Evolutionary conservation across 1,139 yeast species (phyloP).

Genomic region (Zygosaccharomyces sapae): DNA sequence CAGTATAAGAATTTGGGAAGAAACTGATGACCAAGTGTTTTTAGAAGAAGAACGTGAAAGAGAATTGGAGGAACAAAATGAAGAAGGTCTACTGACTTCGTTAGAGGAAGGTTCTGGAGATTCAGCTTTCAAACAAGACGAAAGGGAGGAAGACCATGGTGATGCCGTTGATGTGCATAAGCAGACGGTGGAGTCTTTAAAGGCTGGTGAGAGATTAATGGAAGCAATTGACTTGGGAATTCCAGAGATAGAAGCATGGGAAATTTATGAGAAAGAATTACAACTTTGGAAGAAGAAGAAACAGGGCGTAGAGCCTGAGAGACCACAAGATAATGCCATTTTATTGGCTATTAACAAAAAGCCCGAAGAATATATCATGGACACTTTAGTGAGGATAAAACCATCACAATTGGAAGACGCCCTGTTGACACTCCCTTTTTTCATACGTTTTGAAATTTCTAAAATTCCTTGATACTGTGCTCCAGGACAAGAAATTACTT

Average conservation of each 20-base stretch:
- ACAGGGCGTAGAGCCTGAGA: constrained; percentile 45
- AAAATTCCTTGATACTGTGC: constrained; percentile 72
- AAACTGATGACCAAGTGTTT: constrained; percentile 89
- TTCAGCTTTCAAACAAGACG: constrained; percentile 38
- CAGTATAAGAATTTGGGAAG: constrained; percentile 85
- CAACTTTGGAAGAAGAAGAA: constrained; percentile 41
- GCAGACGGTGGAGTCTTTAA: constrained; percentile 86
- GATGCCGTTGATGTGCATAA: constrained; percentile 66
- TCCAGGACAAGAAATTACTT: constrained; percentile 45
- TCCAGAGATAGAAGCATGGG: constrained; percentile 61
- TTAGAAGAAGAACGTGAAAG: constrained; percentile 94
- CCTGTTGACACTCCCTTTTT: constrained; percentile 79
- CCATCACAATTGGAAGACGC: constrained; percentile 92
- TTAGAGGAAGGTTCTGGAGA: constrained; percentile 59
- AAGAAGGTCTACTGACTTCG: constrained; percentile 64
- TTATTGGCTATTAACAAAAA: constrained; percentile 63
- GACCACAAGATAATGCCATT: constrained; percentile 66
- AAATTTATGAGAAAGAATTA: constrained; percentile 43
- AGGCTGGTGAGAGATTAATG: constrained; percentile 90
- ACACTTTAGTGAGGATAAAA: constrained; percentile 61
- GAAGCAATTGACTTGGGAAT: constrained; percentile 87
- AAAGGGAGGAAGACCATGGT: constrained; percentile 44
- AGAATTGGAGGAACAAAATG: constrained; percentile 90
- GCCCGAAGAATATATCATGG: constrained; percentile 78
- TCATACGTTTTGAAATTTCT: constrained; percentile 72